Base-by-base conservation (phyloP, 345 rosid genomes). In the Sisymbrium altissimum region DNA sequence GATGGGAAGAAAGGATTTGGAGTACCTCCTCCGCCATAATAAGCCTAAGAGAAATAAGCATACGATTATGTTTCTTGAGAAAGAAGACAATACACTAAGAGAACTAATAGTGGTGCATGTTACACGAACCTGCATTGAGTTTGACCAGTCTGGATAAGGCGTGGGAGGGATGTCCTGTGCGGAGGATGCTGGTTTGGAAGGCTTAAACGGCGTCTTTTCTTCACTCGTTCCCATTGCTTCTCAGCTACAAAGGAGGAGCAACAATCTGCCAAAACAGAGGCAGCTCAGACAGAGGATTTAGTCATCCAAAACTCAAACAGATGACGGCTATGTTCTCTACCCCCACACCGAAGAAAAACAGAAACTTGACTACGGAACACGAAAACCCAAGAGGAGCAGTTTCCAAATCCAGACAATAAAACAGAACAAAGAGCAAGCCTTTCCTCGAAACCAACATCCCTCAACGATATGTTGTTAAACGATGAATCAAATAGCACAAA, bases 81-180 rank as follows among this genome's bases (percentile, higher is more conserved):
- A 74, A 45, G 50, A 62, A 48, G 64, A 67, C 11, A 38, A 45
- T 30, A 70, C n/a, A 64, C 3, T 23, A 57, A 4, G 21, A 33
- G 17, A 48, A 60, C 41, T 41, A 21, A 27, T 12, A 45, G 66
- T 19, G 15, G 17, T 57, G 48, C 43, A 9, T 30, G 7, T 33
- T 32, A 63, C 38, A 64, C 77, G 30, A 83, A 96, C 98, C 97
- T 92, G 97, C 96, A 95, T 81, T 63, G 97, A 74, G 75, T 68
- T 87, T 35, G 94, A 80, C 99, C 99, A 96, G 75, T 92, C 99
- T 45, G 92, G 84, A 79, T 96, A 64, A 0, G 91, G 96, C 5
- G 89, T 76, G 19, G 88, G 74, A 10, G 94, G 91, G 49, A 83
- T 59, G 70, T 96, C 97, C 98, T 92, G 97, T 52, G 86, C 61